These are phyloP conservation scores for Eucalyptus guilfoylei DNA, from an alignment of 345 rosid genomes.

Conservation along the genomic window DNA sequence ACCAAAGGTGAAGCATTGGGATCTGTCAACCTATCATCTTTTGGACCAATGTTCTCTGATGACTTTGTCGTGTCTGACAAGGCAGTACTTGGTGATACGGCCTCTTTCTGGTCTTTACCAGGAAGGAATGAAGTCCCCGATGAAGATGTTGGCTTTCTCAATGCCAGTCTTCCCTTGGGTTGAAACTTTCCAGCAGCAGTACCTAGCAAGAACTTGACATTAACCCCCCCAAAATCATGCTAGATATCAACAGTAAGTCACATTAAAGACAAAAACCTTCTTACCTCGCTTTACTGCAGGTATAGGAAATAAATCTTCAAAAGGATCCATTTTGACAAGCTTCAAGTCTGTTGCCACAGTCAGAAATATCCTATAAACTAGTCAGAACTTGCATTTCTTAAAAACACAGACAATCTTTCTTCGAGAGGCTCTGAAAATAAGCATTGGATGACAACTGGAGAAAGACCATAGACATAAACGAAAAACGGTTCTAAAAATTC, in stretches of 20 bases:
- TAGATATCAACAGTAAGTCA: neutral
- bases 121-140: neutral
- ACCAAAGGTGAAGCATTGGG: neutral
- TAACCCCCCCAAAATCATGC: neutral
- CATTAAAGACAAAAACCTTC: neutral
- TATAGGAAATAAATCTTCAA: slow-evolving; percentile 10
- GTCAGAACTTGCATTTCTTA: neutral
- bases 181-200: slow-evolving; percentile 27
- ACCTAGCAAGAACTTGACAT: slow-evolving; percentile 6
- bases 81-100: neutral
- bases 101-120: neutral
- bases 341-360: neutral
- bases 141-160: neutral
- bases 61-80: neutral
- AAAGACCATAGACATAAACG: neutral
- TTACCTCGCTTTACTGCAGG: slow-evolving; percentile 15
- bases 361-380: neutral
- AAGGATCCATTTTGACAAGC: slow-evolving; percentile 1
- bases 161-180: slow-evolving; percentile 17
- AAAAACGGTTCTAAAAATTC: neutral
- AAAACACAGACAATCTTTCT: neutral
- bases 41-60: neutral
- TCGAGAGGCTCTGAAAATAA: neutral
- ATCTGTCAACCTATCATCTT: neutral
- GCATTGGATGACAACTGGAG: neutral